Base-by-base conservation (phyloP, 306 rosid species). In the Lablab purpureus region DNA sequence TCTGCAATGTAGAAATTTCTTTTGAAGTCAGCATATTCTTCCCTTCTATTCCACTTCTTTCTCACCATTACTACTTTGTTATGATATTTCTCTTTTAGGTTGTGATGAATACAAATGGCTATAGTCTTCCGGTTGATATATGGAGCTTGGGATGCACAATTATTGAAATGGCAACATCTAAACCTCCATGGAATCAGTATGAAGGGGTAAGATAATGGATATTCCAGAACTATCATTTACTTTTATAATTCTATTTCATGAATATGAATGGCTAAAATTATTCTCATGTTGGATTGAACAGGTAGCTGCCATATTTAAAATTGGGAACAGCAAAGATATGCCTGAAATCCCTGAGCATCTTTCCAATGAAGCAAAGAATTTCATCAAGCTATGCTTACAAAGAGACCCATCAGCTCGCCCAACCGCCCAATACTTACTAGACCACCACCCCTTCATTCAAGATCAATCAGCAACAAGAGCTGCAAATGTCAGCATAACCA, bases 91-190 rank as follows among this genome's bases (percentile, higher is more conserved):
- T 18, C 58, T 80, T 47, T 86, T 88, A 95, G 99, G 98, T 95
- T 83, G 99, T 95, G 45, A 95, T 95, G 99, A 89, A 95, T 82
- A 71, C 90, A 70, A 93, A 89, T 63, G 98, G 98, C 76, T 91
- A 93, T 74, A 88, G 88, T 82, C 93, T 93, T 28, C 93, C 97
- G 2, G 99, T 96, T 65, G 99, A 96, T 84, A 87, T 96, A 76
- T 96, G 99, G 98, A 96, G 99, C 82, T 89, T 96, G 85, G 99
- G 98, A 45, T 96, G 99, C 80, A 96, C 99, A n/a, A 84, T 96
- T 87, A 93, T 96, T 59, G 99, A 96, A 88, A 96, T 96, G 99
- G 99, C 98, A 15, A 85, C 93, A 6, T 88, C 97, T 2, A 96
- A 91, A 80, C 99, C 98, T 66, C 99, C 99, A 11, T 96, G 99